phyloP scores from a whole-genome alignment of 106 monocot genomes.

The Acorus calamus region DNA sequence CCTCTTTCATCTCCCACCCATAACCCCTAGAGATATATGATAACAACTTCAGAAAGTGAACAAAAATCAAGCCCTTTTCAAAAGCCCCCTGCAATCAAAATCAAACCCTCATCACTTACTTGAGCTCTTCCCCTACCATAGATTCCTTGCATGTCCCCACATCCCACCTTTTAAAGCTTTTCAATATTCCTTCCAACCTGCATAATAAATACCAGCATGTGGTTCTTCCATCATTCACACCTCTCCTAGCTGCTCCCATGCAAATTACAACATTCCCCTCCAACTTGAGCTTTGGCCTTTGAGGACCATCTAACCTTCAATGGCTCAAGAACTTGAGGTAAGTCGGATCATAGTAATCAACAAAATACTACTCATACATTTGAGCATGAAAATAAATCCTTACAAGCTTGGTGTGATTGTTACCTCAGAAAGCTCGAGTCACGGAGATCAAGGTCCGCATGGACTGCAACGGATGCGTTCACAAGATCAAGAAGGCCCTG shows the following conservation, averaged over 20 bases:
- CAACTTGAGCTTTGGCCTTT: too few species aligned
- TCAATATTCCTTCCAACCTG: slow-evolving; percentile 20
- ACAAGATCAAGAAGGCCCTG: slow-evolving; percentile 43
- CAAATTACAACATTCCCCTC: too few species aligned
- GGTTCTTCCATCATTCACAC: too few species aligned
- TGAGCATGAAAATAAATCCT: too few species aligned
- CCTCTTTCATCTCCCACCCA: not conserved
- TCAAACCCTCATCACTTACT: slow-evolving; percentile 1
- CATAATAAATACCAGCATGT: too few species aligned
- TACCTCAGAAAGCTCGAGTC: slow-evolving; percentile 26
- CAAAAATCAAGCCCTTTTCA: not conserved
- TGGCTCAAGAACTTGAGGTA: slow-evolving; percentile 29
- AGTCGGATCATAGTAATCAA: not conserved
- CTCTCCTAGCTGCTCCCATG: too few species aligned
- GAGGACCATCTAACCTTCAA: not conserved
- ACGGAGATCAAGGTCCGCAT: slow-evolving; percentile 47
- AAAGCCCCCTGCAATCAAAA: not conserved
- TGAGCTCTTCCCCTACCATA: not conserved
- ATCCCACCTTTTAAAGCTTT: slow-evolving; percentile 3
- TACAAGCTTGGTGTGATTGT: not conserved
- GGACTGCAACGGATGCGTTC: slow-evolving; percentile 66
- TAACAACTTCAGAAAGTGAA: not conserved
- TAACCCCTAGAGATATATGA: slow-evolving; percentile 4
- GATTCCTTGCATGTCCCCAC: slow-evolving; percentile 7
- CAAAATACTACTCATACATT: too few species aligned